Conservation (phyloP, 441 rosid genomes). For the Syzygium malaccense region DNA sequence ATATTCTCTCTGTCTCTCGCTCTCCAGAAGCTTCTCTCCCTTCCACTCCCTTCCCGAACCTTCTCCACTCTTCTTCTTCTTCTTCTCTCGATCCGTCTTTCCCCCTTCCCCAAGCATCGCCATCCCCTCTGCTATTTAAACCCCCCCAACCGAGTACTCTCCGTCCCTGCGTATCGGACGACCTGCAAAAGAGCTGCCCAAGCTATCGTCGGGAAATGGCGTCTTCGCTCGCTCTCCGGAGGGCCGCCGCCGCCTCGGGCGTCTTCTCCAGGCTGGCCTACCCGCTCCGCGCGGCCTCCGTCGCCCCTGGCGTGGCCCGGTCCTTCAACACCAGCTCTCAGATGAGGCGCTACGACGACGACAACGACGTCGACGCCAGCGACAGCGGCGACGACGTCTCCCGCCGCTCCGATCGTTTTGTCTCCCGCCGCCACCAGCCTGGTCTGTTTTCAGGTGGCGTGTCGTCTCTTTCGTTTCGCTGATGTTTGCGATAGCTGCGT, state of each 20-base stretch:
- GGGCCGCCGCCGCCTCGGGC: slow-evolving; percentile 22
- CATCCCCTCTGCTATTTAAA: background rate
- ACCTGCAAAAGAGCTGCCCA: background rate
- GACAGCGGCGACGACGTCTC: slow-evolving; percentile 15
- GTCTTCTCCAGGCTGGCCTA: slow-evolving; percentile 14
- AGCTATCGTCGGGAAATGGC: slow-evolving; percentile 28
- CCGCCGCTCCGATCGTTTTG: slow-evolving; percentile 16
- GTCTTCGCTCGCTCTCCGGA: slow-evolving; percentile 43
- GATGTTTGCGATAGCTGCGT: background rate
- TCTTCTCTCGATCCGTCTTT: background rate
- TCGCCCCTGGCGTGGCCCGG: slow-evolving; percentile 22
- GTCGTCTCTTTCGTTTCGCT: background rate
- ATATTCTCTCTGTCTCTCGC: background rate
- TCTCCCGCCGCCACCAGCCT: slow-evolving; percentile 32
- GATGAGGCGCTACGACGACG: slow-evolving; percentile 28
- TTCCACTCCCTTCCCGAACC: background rate
- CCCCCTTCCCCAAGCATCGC: background rate
- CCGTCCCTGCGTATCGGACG: background rate
- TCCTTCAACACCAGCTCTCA: slow-evolving; percentile 51
- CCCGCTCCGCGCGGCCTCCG: slow-evolving; percentile 14
- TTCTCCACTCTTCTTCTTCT: background rate
- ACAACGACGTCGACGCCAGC: slow-evolving; percentile 17
- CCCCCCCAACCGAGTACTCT: background rate
- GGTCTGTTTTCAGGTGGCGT: slow-evolving; percentile 44
- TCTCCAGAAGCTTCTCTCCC: background rate